A percentile compares a stretch with the other conserved stretches of the same genome.
Conservation (phyloP, 1,284 basidiomycete genomes). For the Sporisorium sorghi region DNA sequence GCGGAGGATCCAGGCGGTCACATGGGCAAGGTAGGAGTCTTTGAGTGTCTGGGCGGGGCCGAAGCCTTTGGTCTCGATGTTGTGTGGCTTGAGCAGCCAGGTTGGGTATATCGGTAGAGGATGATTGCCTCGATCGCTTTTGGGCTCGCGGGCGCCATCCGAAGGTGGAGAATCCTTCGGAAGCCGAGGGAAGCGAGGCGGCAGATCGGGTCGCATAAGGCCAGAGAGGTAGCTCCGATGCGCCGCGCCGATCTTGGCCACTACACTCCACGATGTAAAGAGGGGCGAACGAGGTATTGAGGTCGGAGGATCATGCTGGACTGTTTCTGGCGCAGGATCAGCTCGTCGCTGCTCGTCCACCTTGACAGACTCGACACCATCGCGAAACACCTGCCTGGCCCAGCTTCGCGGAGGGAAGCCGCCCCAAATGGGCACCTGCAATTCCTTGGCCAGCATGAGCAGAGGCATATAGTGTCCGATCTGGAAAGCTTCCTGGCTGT, state of each 20-base stretch:
- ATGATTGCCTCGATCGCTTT: background rate
- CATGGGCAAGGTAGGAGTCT: constrained; percentile 57
- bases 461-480: constrained; percentile 57
- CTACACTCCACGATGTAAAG: constrained; percentile 43
- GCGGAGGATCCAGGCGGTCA: constrained; percentile 43
- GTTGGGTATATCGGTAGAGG: constrained; percentile 36
- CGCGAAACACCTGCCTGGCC: constrained; percentile 45
- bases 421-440: constrained; percentile 55
- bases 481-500: constrained; percentile 52
- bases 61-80: constrained; percentile 51
- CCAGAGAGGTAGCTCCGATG: constrained; percentile 57
- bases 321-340: background rate
- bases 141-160: background rate
- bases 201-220: constrained; percentile 53
- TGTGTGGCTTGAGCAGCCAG: constrained; percentile 41
- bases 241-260: constrained; percentile 42
- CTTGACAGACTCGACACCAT: constrained; percentile 46
- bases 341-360: constrained; percentile 18
- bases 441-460: constrained; percentile 56
- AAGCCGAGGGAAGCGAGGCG: constrained; percentile 40
- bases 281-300: constrained; percentile 15
- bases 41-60: constrained; percentile 58
- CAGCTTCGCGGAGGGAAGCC: constrained; percentile 59
- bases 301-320: background rate
- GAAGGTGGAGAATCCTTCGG: background rate